phyloP scores from a whole-genome alignment of 2,329 filamentous ascomycete genomes.

The Fusarium robinianum region DNA sequence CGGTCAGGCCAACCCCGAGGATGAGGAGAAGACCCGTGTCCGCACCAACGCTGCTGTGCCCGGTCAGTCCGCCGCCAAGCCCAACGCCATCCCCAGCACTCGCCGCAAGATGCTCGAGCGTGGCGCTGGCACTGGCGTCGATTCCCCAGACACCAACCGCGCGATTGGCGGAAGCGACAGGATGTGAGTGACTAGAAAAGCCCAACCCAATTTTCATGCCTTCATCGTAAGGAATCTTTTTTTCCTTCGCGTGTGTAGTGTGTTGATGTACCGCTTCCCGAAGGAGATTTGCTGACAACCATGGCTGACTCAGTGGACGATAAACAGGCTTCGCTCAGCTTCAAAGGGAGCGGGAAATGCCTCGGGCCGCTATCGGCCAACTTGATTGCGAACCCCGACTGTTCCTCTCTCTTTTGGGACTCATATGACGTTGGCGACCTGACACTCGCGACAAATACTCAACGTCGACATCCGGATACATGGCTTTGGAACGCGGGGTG shows the following conservation, averaged over 20 bases:
- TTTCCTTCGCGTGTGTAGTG: conserved; percentile 79
- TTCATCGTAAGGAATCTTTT: conserved; percentile 89
- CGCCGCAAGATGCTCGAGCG: conserved; percentile 85
- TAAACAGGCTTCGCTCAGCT: conserved; percentile 84
- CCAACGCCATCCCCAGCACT: conserved; percentile 73
- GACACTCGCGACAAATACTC: conserved; percentile 33
- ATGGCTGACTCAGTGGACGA: conserved; percentile 83
- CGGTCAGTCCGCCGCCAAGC: conserved; percentile 68
- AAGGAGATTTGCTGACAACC: conserved; percentile 72
- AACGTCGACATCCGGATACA: conserved; percentile 37
- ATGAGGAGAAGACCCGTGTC: conserved; percentile 75
- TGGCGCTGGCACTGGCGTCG: conserved; percentile 59
- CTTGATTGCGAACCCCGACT: conserved; percentile 34
- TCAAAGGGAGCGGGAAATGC: conserved; percentile 66
- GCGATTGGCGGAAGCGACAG: conserved; percentile 81
- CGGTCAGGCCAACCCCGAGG: conserved; percentile 67
- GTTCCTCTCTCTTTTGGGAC: conserved; percentile 22
- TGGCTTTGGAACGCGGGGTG: conserved; percentile 25
- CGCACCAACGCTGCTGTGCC: conserved; percentile 68
- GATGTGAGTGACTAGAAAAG: conserved; percentile 84
- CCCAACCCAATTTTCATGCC: conserved; percentile 43
- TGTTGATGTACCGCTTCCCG: conserved; percentile 72
- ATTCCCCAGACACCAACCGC: conserved; percentile 74
- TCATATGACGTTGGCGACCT: conserved; percentile 29
- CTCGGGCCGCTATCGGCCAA: conserved; percentile 47